Evolutionary conservation across 2,329 filamentous ascomycete species (phyloP).

Genomic region (Cytospora paraplurivora): DNA sequence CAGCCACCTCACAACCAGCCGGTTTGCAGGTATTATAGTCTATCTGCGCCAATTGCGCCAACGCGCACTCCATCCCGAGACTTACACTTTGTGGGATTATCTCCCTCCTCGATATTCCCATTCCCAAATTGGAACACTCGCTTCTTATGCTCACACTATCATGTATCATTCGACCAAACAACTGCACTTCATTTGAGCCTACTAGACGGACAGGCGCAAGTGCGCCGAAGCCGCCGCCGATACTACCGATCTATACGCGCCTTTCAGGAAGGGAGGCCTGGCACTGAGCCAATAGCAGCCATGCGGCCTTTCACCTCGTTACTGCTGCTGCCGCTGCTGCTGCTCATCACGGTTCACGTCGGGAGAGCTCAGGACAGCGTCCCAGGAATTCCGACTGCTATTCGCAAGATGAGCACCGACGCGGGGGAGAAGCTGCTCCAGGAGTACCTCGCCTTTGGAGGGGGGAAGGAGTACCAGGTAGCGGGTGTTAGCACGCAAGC

Average conservation of each 20-base stretch:
- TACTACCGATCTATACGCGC: background rate
- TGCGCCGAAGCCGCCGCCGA: background rate
- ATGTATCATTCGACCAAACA: background rate
- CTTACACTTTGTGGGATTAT: background rate
- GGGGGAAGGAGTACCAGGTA: conserved; percentile 36
- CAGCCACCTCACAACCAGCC: background rate
- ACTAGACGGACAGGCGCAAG: background rate
- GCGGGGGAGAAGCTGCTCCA: conserved; percentile 73
- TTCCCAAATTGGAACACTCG: background rate
- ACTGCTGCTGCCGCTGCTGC: conserved; percentile 45
- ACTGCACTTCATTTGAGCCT: background rate
- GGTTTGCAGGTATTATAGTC: no score
- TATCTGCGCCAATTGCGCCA: background rate
- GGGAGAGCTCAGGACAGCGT: conserved; percentile 37
- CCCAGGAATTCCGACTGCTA: conserved; percentile 54
- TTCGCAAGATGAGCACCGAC: conserved; percentile 73
- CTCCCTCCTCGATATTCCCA: background rate
- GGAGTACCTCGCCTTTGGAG: conserved; percentile 61
- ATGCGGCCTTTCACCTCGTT: conserved; percentile 50
- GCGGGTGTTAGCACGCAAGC: conserved; percentile 19
- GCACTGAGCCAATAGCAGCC: conserved; percentile 2
- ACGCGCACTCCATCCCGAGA: background rate
- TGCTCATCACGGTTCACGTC: conserved; percentile 46
- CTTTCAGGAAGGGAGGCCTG: background rate
- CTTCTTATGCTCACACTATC: background rate